phyloP scores from a whole-genome alignment of 257 asterid genomes.

The Lycium barbarum region DNA sequence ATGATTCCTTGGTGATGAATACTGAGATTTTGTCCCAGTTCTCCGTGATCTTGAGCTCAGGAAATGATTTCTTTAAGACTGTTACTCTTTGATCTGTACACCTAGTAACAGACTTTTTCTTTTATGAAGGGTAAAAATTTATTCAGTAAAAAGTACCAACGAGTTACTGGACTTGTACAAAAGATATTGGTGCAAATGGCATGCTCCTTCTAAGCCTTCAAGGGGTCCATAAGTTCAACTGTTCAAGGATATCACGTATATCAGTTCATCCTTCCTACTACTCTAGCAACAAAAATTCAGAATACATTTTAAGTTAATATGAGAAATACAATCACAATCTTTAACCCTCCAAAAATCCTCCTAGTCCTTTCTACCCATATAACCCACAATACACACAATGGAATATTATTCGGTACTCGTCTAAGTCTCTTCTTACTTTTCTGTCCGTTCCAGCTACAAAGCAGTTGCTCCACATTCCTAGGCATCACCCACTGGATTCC shows the following conservation, averaged over 20 bases:
- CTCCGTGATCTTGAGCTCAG: constrained; percentile 24
- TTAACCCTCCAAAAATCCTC: constrained; percentile 6
- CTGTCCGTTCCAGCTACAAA: constrained; percentile 7
- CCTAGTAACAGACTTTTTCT: neutral
- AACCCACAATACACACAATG: neutral
- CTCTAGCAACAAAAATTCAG: neutral
- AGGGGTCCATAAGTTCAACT: neutral
- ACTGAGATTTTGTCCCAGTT: neutral
- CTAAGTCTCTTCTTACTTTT: neutral
- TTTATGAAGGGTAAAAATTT: neutral
- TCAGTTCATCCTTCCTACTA: constrained; percentile 6
- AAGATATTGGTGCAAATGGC: neutral
- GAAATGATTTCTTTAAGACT: constrained; percentile 7
- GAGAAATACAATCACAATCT: neutral
- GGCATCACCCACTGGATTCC: neutral
- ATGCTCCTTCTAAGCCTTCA: constrained; percentile 17
- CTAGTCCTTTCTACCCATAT: neutral
- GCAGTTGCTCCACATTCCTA: constrained; percentile 23
- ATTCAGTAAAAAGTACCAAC: neutral
- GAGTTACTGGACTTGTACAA: neutral
- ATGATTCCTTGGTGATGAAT: constrained; percentile 25
- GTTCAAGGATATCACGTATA: constrained; percentile 10
- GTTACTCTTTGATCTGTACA: neutral
- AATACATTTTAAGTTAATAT: neutral
- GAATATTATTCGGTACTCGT: neutral